These are phyloP conservation scores for Rubus idaeus DNA, from an alignment of 306 rosid species.

Conservation along the genomic window DNA sequence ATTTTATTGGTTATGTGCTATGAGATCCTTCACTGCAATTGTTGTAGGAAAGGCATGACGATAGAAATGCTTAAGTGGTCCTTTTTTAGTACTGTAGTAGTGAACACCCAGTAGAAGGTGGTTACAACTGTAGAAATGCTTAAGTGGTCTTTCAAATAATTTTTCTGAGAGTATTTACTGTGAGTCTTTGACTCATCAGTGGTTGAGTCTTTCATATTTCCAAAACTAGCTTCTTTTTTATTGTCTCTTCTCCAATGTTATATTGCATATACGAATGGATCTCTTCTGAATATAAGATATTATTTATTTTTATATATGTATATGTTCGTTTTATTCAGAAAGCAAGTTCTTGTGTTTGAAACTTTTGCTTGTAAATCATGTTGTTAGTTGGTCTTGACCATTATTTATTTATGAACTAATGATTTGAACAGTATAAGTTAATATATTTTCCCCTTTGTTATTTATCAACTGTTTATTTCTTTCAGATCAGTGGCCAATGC, in stretches of 20 bases:
- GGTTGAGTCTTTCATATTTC: neutral
- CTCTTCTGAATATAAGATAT: neutral
- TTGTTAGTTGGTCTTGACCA: neutral
- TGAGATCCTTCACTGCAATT: no score
- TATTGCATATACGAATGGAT: neutral
- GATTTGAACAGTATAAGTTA: neutral
- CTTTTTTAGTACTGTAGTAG: no score
- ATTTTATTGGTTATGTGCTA: no score
- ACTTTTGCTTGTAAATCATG: neutral
- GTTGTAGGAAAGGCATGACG: no score
- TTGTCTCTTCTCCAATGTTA: neutral
- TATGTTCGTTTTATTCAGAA: neutral
- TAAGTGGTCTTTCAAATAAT: neutral
- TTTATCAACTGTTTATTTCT: constrained; percentile 18
- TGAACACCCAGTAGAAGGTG: no score
- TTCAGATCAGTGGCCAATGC: constrained; percentile 49
- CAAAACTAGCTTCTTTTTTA: neutral
- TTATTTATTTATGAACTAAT: neutral
- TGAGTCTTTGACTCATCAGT: neutral
- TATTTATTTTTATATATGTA: neutral
- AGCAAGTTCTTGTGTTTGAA: neutral
- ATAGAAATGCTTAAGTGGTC: no score
- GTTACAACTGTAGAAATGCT: no score
- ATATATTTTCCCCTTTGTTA: neutral
- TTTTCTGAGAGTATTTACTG: neutral